Conservation (phyloP, 441 rosid species). For the Eruca vesicaria region DNA sequence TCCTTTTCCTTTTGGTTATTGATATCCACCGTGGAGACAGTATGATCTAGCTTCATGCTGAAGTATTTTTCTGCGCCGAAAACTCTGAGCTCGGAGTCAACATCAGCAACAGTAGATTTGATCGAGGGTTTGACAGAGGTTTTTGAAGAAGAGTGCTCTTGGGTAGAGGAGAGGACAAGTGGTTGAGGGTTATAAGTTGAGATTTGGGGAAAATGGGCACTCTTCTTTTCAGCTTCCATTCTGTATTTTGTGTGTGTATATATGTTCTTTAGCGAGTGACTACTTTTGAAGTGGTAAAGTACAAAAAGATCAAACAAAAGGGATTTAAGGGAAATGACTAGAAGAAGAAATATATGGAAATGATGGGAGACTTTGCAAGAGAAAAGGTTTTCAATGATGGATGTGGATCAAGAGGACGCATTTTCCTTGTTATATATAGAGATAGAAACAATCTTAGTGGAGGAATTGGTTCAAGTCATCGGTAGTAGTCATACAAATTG, state of each 20-base stretch:
- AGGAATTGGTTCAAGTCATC: slow-evolving; percentile 14
- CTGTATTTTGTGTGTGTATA: slow-evolving; percentile 9
- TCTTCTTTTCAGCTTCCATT: slow-evolving; percentile 54
- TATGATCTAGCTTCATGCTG: slow-evolving; percentile 52
- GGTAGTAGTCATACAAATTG: slow-evolving; percentile 8
- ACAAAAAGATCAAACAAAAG: slow-evolving; percentile 1
- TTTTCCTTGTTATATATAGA: slow-evolving; percentile 15
- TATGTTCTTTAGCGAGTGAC: slow-evolving; percentile 21
- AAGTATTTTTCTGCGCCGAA: slow-evolving; percentile 77
- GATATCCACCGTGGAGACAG: slow-evolving; percentile 24
- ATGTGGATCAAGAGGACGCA: slow-evolving; percentile 1
- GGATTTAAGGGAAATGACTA: slow-evolving; percentile 10
- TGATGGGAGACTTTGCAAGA: slow-evolving; percentile 19
- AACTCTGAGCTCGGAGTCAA: slow-evolving; percentile 58
- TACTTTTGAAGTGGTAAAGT: slow-evolving; percentile 19
- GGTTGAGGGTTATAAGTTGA: slow-evolving; percentile 53
- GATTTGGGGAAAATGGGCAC: slow-evolving; percentile 47
- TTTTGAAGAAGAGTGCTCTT: slow-evolving; percentile 32
- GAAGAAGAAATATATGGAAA: slow-evolving; percentile 20
- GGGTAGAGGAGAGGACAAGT: slow-evolving; percentile 41
- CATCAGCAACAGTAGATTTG: slow-evolving; percentile 15
- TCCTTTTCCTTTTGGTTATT: slow-evolving; percentile 28
- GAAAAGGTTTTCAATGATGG: slow-evolving; percentile 9
- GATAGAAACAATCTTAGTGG: slow-evolving; percentile 1
- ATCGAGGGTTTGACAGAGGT: slow-evolving; percentile 35